These are phyloP conservation scores for Borovskyia barvae DNA, from an alignment of 208 protist species.

Conservation along the genomic window DNA sequence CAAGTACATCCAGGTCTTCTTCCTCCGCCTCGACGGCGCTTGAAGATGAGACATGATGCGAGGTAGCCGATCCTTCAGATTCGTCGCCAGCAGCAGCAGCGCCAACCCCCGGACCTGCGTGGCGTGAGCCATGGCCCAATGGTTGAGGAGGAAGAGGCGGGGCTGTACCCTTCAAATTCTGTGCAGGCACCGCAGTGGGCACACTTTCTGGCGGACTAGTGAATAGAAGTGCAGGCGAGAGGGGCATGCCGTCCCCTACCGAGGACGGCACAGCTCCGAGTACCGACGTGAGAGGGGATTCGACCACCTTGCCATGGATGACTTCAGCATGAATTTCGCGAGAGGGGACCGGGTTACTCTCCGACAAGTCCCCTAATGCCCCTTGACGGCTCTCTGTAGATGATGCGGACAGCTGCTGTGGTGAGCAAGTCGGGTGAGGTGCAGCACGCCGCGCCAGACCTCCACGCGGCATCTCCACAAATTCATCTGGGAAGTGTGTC, in stretches of 20 bases:
- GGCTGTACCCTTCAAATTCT: neutral
- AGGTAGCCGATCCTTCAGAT: too few relatives aligned
- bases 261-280: too few relatives aligned
- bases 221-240: neutral
- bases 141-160: slow-evolving; percentile 35
- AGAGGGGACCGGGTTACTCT: too few relatives aligned
- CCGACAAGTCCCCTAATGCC: too few relatives aligned
- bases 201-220: neutral
- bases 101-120: neutral
- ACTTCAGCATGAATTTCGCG: too few relatives aligned
- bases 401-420: neutral
- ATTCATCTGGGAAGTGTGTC: slow-evolving; percentile 8
- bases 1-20: too few relatives aligned
- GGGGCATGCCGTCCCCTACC: too few relatives aligned
- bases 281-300: too few relatives aligned
- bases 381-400: too few relatives aligned
- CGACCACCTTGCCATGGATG: neutral
- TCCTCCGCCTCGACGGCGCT: too few relatives aligned
- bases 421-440: neutral
- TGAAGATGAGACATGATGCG: too few relatives aligned
- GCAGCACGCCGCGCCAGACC: neutral
- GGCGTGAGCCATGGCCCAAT: neutral
- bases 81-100: neutral
- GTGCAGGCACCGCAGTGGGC: neutral
- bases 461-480: slow-evolving; percentile 5